Base-by-base conservation (phyloP, 1,284 basidiomycete genomes). In the Thelephora terrestris region DNA sequence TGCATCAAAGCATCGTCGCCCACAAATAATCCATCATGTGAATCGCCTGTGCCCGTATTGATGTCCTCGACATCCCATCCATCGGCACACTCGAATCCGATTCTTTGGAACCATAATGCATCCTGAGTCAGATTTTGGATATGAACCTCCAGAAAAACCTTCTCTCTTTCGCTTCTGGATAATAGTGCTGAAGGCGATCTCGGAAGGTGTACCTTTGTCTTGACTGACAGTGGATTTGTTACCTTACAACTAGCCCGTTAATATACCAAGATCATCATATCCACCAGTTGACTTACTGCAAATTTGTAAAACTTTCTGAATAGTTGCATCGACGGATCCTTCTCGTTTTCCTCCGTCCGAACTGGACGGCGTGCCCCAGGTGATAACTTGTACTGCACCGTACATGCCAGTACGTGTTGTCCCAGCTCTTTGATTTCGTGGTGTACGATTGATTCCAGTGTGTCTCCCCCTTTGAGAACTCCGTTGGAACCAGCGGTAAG, bases 261-360 rank as follows among this genome's bases (percentile, higher is more conserved):
- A 47, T 21, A 20, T 40, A 44, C 24, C 32, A 18, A 6, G 32
- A 21, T 18, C 39, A 7, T 23, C 17, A 32, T 2, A 21, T 36
- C 2, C n/a, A 3, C 48, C 17, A 37, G 43, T 17, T 27, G 32
- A 75, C 85, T 62, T 60, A 91, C 90, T 36, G 76, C 78, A 63
- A 92, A 93, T 63, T 91, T 92, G 69, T 91, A 88, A 66, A 89
- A 92, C 60, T 91, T 89, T 51, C 85, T 76, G 61, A 92, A 89
- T 29, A 79, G 81, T 59, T 85, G 78, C 27, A 84, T 53, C 25
- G 60, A 66, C 3, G 79, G 74, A 58, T 85, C 81, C n/a, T 69
- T 65, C 1, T 70, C 64, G 39, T 75, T 72, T 39, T 76, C 71
- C 1, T 68, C 61, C 17, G 70, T 63, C 12, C 66, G 68, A 1